Evolutionary conservation across 345 rosid genomes (phyloP).

Genomic region (Syzygium grande): DNA sequence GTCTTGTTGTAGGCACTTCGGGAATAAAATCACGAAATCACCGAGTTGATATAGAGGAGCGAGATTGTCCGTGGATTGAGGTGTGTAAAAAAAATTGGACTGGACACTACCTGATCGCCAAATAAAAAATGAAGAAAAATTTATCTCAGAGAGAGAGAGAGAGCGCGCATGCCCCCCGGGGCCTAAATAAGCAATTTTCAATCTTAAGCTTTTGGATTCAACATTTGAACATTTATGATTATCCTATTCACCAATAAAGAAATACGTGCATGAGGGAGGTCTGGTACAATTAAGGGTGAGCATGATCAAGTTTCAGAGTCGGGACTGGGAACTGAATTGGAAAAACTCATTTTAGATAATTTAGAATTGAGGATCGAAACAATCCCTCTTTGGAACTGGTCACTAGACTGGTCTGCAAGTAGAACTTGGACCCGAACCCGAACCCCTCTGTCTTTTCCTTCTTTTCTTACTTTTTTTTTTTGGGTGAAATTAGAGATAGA

Average conservation of each 20-base stretch:
- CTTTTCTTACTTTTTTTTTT: not conserved
- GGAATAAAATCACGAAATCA: too few species aligned
- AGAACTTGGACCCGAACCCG: not conserved
- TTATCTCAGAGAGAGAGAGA: not conserved
- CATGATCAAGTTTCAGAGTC: not conserved
- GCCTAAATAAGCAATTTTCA: too few species aligned
- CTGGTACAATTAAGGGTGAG: not conserved
- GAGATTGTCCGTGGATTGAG: not conserved
- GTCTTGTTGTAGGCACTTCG: not conserved
- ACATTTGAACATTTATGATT: too few species aligned
- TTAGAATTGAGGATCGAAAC: too few species aligned
- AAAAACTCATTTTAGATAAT: not conserved
- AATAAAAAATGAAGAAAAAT: too few species aligned
- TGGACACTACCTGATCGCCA: not conserved
- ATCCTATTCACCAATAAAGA: not conserved
- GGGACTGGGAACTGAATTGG: fast-evolving
- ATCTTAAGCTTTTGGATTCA: not conserved
- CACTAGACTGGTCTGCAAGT: not conserved
- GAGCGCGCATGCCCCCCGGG: not conserved
- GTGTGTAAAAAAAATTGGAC: not conserved
- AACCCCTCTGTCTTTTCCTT: not conserved
- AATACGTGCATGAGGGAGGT: fast-evolving
- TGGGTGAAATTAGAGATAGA: not conserved
- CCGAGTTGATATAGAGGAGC: fast-evolving
- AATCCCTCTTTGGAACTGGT: not conserved